Evolutionary conservation across 768 basidiomycete species (phyloP).

Genomic region (Tylopilus rubrobrunneus): DNA sequence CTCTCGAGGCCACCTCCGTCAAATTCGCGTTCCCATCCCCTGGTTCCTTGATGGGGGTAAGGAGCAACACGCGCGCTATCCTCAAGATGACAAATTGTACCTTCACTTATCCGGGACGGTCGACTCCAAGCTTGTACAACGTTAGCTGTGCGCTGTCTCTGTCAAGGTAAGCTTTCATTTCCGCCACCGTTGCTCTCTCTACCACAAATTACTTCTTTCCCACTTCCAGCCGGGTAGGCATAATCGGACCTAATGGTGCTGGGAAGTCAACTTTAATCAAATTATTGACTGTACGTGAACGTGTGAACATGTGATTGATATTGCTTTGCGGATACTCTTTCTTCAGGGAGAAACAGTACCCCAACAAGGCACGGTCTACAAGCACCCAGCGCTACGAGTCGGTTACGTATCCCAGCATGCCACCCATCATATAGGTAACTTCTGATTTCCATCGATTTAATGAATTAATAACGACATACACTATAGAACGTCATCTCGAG

Average conservation of each 20-base stretch:
- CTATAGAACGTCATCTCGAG: conserved; percentile 82
- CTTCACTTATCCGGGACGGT: conserved; percentile 87
- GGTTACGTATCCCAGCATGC: conserved; percentile 98
- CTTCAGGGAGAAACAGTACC: conserved; percentile 83
- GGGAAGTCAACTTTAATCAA: conserved; percentile 97
- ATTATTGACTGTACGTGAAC: conserved; percentile 67
- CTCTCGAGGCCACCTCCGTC: conserved; percentile 86
- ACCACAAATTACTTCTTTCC: conserved; percentile 17
- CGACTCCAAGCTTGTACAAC: conserved; percentile 75
- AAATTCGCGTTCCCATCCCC: conserved; percentile 96
- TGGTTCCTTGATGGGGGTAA: conserved; percentile 94
- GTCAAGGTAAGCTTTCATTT: conserved; percentile 58
- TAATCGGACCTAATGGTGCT: conserved; percentile 91
- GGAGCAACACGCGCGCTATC: conserved; percentile 93
- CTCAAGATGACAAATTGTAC: conserved; percentile 89
- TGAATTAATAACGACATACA: conserved; percentile 21
- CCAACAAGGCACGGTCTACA: conserved; percentile 89
- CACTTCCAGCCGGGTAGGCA: conserved; percentile 74
- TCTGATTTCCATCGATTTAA: conserved; percentile 4
- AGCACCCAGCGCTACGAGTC: conserved; percentile 89
- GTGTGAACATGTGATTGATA: conserved; percentile 1
- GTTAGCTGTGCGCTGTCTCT: conserved; percentile 93
- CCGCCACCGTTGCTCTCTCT: conserved; percentile 19
- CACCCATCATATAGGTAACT: conserved; percentile 86
- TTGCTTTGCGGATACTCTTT: conserved; percentile 10